Evolutionary conservation across 129 eudicot species (phyloP).

Genomic region (Glebionis coronaria): DNA sequence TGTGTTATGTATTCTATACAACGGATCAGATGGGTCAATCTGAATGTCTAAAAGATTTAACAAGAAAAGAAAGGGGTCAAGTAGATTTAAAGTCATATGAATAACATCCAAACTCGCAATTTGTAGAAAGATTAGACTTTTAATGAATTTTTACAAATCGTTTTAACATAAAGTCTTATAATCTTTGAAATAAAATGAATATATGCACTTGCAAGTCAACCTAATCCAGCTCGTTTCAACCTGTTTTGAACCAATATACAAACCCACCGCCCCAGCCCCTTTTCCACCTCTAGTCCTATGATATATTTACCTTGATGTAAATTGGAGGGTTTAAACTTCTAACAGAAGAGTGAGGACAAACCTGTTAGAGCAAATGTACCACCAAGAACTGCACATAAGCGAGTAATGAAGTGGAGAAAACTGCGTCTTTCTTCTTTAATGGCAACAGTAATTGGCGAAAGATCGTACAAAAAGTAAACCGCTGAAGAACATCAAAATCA

Average conservation of each 20-base stretch:
- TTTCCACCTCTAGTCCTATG: constrained; percentile 1
- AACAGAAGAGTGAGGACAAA: constrained; percentile 33
- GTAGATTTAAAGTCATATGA: too few relatives aligned
- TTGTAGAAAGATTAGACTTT: too few relatives aligned
- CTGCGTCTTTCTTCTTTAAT: constrained; percentile 94
- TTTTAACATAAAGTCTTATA: too few relatives aligned
- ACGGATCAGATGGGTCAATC: too few relatives aligned
- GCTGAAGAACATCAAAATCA: constrained; percentile 44
- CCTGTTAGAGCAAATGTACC: constrained; percentile 99
- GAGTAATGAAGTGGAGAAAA: constrained; percentile 96
- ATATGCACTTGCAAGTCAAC: too few relatives aligned
- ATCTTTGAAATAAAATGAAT: too few relatives aligned
- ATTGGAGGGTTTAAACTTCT: neutral
- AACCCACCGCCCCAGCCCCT: neutral
- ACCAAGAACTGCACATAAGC: constrained; percentile 95
- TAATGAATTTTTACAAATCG: too few relatives aligned
- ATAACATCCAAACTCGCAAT: too few relatives aligned
- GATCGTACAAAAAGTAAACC: constrained; percentile 91
- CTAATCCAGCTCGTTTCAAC: neutral
- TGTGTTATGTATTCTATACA: too few relatives aligned
- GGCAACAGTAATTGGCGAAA: constrained; percentile 96
- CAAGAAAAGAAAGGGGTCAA: too few relatives aligned
- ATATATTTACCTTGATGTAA: constrained; percentile 17
- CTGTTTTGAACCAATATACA: too few relatives aligned
- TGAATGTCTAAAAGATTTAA: too few relatives aligned